Base-by-base conservation (phyloP, 306 rosid species). In the Abrus pulchellus region DNA sequence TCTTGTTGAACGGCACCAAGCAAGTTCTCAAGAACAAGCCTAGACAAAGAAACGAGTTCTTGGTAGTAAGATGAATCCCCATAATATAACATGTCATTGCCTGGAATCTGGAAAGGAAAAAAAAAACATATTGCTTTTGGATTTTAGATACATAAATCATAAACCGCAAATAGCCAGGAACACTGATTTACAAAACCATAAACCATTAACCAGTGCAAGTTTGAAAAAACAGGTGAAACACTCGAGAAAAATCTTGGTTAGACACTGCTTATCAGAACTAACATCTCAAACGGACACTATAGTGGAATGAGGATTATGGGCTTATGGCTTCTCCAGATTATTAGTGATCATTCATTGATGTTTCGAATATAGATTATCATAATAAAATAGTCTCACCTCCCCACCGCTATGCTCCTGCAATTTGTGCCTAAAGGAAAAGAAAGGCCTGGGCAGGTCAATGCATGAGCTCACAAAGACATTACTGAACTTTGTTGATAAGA, bases 31-130 rank as follows among this genome's bases (percentile, higher is more conserved):
- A 94, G 92, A 83, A 91, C 88, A 55, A 63, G 76, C 77, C 87
- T 68, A 11, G 93, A 83, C 79, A 94, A 83, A n/a, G 94, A 90
- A 85, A 84, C 85, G 80, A 94, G 94, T 78, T 93, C 97, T 57
- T 86, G 77, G 54, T 53, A 56, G 82, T 91, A 91, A 47, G 90
- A 85, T n/a, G 84, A 82, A 82, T 90, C 90, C 66, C 91, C 95
- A 49, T 84, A 88, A 84, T 82, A 91, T 73, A 94, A 72, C 55
- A 50, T 64, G 82, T 90, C 89, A 50, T 92, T 91, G 77, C 97
- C 89, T 13, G 83, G 87, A 68, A 85, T 80, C 99, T 94, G 89
- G 47, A 78, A 74, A 70, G 47, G 56, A 7, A 34, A 56, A 74
- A 68, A 38, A 66, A 20, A 20, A 20, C 20, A 59, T n/a, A 68